Conservation (phyloP, 1,139 yeast species). For the Nakaseomyces delphensis region DNA sequence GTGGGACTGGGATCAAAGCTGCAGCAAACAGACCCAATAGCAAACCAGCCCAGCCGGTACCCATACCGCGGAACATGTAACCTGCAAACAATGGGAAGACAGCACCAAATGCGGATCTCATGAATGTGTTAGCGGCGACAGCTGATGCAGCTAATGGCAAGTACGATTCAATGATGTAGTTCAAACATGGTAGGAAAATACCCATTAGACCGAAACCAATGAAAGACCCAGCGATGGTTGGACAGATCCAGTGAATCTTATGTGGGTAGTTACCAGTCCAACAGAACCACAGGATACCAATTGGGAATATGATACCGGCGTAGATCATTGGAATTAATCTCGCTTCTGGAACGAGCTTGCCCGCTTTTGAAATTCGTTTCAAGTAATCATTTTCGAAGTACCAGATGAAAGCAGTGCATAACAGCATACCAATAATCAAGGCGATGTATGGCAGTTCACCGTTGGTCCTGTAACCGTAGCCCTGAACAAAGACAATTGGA, state of each 20-base stretch:
- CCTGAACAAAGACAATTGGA: slow-evolving; percentile 60
- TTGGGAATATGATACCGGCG: slow-evolving; percentile 61
- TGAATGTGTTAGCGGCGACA: slow-evolving; percentile 75
- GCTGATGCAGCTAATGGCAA: slow-evolving; percentile 81
- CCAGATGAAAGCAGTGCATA: slow-evolving; percentile 45
- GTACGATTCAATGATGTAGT: slow-evolving; percentile 74
- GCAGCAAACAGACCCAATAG: slow-evolving; percentile 62
- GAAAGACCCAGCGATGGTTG: slow-evolving; percentile 62
- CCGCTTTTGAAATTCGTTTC: slow-evolving; percentile 36
- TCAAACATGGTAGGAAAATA: slow-evolving; percentile 69
- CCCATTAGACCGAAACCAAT: slow-evolving; percentile 69
- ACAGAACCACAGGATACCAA: slow-evolving; percentile 75
- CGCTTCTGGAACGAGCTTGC: slow-evolving; percentile 59
- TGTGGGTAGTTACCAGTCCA: slow-evolving; percentile 75
- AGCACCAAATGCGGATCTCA: slow-evolving; percentile 59
- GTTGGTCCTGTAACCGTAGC: slow-evolving; percentile 38
- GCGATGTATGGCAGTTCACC: slow-evolving; percentile 47
- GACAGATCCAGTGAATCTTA: slow-evolving; percentile 75
- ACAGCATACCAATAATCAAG: slow-evolving; percentile 50
- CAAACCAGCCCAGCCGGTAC: slow-evolving; percentile 77
- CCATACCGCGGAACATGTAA: slow-evolving; percentile 66
- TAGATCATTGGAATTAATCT: slow-evolving; percentile 63
- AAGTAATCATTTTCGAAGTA: slow-evolving; percentile 34
- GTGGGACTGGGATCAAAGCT: slow-evolving; percentile 58
- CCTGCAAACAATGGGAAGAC: slow-evolving; percentile 73